Percentiles rank a stretch among this genome's conserved stretches.
Evolutionary conservation across 2,329 filamentous ascomycete genomes (phyloP).

Genomic region (Balansia obtecta): DNA sequence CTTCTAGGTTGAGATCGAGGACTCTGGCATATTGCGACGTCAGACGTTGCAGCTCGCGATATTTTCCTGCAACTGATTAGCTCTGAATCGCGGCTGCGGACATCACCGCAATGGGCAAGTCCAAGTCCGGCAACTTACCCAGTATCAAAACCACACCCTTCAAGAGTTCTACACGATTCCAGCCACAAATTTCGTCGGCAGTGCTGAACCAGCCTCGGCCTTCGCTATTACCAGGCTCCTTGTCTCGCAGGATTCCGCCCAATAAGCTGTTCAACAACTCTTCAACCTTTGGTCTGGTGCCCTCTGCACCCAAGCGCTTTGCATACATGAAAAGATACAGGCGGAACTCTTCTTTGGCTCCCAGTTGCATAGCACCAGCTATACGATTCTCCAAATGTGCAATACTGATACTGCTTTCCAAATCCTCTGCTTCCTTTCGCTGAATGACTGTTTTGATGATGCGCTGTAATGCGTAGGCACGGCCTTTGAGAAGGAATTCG

Average conservation of each 20-base stretch:
- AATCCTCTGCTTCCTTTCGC: constrained; percentile 80
- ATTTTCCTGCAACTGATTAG: constrained; percentile 58
- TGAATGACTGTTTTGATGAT: constrained; percentile 83
- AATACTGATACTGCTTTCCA: constrained; percentile 84
- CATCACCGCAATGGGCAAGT: not conserved
- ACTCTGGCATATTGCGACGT: constrained; percentile 89
- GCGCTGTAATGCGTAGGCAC: constrained; percentile 81
- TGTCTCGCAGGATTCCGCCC: constrained; percentile 55
- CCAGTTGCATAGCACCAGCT: constrained; percentile 74
- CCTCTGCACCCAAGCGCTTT: constrained; percentile 86
- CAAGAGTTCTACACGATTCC: constrained; percentile 76
- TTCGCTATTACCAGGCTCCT: constrained; percentile 29
- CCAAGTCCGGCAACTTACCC: constrained; percentile 43
- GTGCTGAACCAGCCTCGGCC: constrained; percentile 51
- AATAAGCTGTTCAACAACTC: constrained; percentile 76
- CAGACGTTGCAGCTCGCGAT: constrained; percentile 82
- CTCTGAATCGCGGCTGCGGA: constrained; percentile 13
- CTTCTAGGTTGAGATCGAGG: constrained; percentile 48
- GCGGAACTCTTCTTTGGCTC: constrained; percentile 82
- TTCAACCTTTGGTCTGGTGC: constrained; percentile 76
- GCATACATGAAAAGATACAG: constrained; percentile 97
- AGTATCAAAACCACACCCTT: constrained; percentile 88
- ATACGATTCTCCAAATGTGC: constrained; percentile 92
- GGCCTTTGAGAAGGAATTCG: constrained; percentile 80
- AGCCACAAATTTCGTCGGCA: constrained; percentile 71